Conservation (phyloP, 345 rosid species). For the Carallia brachiata region DNA sequence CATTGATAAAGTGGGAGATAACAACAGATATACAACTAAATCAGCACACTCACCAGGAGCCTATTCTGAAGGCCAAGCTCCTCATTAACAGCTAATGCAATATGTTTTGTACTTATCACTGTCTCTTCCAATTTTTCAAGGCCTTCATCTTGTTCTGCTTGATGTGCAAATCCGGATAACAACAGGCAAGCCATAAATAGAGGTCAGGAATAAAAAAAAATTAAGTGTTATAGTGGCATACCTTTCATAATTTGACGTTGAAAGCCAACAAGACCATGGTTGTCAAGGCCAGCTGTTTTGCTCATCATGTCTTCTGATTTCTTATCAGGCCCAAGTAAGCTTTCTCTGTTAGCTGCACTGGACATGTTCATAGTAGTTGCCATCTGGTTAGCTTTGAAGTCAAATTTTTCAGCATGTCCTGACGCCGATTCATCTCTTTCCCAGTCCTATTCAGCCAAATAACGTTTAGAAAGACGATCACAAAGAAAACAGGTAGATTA, state of each 20-base stretch:
- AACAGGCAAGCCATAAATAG: too few relatives aligned
- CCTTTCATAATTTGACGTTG: background rate
- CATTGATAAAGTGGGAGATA: background rate
- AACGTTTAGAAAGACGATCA: background rate
- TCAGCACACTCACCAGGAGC: slow-evolving; percentile 1
- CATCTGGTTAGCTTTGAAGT: slow-evolving; percentile 3
- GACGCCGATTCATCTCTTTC: slow-evolving; percentile 2
- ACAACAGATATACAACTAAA: background rate
- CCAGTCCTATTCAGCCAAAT: background rate
- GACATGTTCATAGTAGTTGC: background rate
- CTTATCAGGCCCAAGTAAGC: background rate
- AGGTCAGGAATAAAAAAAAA: too few relatives aligned
- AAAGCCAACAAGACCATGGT: slow-evolving; percentile 6
- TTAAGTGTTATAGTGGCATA: background rate
- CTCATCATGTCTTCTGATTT: background rate
- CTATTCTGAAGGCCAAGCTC: slow-evolving; percentile 1
- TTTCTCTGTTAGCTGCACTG: background rate
- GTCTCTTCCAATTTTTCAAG: background rate
- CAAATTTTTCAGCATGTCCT: slow-evolving; percentile 4
- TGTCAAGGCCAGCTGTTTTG: background rate
- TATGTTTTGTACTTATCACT: background rate
- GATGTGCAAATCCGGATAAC: background rate
- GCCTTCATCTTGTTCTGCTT: slow-evolving; percentile 3
- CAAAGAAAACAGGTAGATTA: background rate
- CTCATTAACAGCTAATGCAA: background rate